Percentiles rank a stretch among this genome's conserved stretches.
phyloP scores from a whole-genome alignment of 1,284 basidiomycete genomes.

The Erythrobasidium hasegawianum region DNA sequence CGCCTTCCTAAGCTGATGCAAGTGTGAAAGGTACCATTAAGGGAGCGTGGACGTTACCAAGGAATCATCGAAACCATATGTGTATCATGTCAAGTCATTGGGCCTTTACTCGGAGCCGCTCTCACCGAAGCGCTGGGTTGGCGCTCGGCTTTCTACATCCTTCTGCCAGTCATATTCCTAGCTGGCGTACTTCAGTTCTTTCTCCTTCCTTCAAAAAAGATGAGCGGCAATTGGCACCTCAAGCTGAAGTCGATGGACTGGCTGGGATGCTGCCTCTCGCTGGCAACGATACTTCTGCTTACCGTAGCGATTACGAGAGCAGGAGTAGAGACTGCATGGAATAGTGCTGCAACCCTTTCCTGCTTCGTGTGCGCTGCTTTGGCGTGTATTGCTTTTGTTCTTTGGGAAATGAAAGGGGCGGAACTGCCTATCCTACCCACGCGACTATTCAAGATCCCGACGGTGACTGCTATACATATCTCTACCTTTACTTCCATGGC shows the following conservation, averaged over 20 bases:
- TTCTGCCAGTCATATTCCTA: conserved; percentile 7
- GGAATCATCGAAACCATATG: conserved; percentile 22
- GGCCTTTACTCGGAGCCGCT: conserved; percentile 17
- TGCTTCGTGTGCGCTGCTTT: neutral
- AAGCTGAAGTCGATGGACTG: conserved; percentile 16
- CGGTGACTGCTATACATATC: conserved; percentile 8
- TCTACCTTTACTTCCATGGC: conserved; percentile 19
- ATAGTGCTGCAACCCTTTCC: neutral
- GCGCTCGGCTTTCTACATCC: conserved; percentile 17
- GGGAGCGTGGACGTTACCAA: neutral
- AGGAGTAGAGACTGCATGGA: conserved; percentile 24
- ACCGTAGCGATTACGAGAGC: conserved; percentile 17
- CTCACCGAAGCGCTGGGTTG: conserved; percentile 14
- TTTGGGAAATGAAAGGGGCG: conserved; percentile 22
- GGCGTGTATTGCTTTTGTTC: neutral
- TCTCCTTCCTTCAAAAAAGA: conserved; percentile 7
- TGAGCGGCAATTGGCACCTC: conserved; percentile 12
- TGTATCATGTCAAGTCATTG: conserved; percentile 1
- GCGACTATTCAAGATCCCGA: conserved; percentile 9
- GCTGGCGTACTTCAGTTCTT: conserved; percentile 9
- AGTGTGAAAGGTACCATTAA: no score
- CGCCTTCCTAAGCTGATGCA: no score
- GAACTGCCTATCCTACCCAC: conserved; percentile 14
- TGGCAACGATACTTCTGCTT: neutral
- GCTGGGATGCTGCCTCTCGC: conserved; percentile 9